Evolutionary conservation across 75 land plant species (phyloP).

Genomic region (Picea sitchensis): DNA sequence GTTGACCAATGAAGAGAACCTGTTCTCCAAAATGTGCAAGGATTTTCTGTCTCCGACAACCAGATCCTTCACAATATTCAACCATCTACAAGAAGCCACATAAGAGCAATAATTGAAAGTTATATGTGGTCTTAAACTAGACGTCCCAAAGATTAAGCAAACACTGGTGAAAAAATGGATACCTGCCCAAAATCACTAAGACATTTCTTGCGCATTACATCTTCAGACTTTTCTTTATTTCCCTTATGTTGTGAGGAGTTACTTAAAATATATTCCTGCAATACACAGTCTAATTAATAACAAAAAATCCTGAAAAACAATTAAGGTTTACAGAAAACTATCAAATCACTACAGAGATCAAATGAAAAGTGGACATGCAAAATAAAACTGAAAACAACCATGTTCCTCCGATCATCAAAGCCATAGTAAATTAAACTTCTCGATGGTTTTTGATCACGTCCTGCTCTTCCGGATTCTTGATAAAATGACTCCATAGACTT

Average conservation of each 20-base stretch:
- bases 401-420: conserved; percentile 67
- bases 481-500: conserved; percentile 91
- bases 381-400: conserved; percentile 45
- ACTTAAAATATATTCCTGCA: conserved; percentile 69
- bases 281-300: background rate
- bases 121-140: background rate
- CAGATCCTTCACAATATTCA: conserved; percentile 78
- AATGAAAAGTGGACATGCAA: background rate
- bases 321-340: background rate
- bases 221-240: conserved; percentile 27
- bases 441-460: conserved; percentile 77
- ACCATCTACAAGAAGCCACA: conserved; percentile 45
- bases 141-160: background rate
- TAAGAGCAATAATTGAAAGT: background rate
- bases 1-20: conserved; percentile 31
- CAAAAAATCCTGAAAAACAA: background rate
- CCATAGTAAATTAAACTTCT: conserved; percentile 85
- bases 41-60: conserved; percentile 78
- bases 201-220: conserved; percentile 36
- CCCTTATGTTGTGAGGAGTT: conserved; percentile 41
- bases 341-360: background rate
- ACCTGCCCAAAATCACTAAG: conserved; percentile 61
- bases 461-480: conserved; percentile 96
- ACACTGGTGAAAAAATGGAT: background rate
- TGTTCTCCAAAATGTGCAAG: conserved; percentile 84